Conservation (phyloP, 2,329 filamentous ascomycete species). For the Myotisia sp. region DNA sequence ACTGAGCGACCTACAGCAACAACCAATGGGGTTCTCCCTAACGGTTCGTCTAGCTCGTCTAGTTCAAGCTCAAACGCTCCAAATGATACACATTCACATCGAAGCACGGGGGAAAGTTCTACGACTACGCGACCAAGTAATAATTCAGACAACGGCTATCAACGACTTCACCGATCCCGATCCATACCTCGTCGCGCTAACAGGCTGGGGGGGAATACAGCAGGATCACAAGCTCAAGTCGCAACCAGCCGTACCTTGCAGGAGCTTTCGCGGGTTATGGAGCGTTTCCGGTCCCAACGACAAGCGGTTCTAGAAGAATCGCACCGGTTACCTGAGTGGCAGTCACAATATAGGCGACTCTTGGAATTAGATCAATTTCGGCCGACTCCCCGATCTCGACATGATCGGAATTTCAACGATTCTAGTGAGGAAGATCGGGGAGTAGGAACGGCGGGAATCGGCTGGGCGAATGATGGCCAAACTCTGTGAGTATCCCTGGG, state of each 20-base stretch:
- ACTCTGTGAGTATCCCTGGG: slow-evolving; percentile 28
- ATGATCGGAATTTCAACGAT: slow-evolving; percentile 23
- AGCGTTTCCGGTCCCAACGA: slow-evolving; percentile 27
- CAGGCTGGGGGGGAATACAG: too few species aligned
- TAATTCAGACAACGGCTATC: slow-evolving; percentile 10
- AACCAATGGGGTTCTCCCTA: slow-evolving; percentile 5
- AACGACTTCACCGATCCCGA: slow-evolving; percentile 20
- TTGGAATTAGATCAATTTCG: slow-evolving; percentile 23
- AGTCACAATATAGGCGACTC: slow-evolving; percentile 23
- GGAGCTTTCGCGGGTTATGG: too few species aligned
- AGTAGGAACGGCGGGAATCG: slow-evolving; percentile 32
- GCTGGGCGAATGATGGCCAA: slow-evolving; percentile 34
- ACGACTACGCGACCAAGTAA: neutral
- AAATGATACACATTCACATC: too few species aligned
- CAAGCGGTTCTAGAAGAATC: slow-evolving; percentile 24
- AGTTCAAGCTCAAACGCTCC: neutral
- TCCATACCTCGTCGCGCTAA: slow-evolving; percentile 24
- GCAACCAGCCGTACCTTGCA: too few species aligned
- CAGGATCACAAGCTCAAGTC: too few species aligned
- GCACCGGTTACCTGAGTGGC: slow-evolving; percentile 18
- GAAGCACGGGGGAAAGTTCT: neutral
- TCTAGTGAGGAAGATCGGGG: slow-evolving; percentile 26
- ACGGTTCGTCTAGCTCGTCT: neutral
- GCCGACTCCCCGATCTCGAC: slow-evolving; percentile 26
- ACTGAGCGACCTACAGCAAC: slow-evolving; percentile 15